Conservation (phyloP, 2,329 filamentous ascomycete species). For the Aspergillus felis region DNA sequence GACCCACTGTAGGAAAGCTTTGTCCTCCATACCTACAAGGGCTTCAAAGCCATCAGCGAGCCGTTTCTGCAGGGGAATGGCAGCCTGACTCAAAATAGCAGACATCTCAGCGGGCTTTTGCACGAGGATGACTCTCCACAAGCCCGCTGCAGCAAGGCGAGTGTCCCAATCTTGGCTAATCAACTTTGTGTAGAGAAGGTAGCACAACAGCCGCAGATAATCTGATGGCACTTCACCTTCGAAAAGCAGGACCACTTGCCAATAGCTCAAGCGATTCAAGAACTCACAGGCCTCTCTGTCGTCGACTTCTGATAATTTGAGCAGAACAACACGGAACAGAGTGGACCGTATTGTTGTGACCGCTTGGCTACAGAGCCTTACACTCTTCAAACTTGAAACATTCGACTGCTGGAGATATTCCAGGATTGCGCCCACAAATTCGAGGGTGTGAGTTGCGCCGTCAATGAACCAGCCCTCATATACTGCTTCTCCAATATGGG, state of each 20-base stretch:
- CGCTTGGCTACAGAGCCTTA: slow-evolving; percentile 85
- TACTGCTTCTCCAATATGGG: slow-evolving; percentile 81
- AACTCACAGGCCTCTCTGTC: slow-evolving; percentile 66
- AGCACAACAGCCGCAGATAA: slow-evolving; percentile 81
- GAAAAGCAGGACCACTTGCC: slow-evolving; percentile 86
- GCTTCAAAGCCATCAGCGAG: slow-evolving; percentile 75
- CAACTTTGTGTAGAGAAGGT: slow-evolving; percentile 85
- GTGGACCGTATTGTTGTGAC: slow-evolving; percentile 71
- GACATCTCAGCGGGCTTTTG: slow-evolving; percentile 85
- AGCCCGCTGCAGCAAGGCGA: slow-evolving; percentile 70
- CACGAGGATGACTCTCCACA: slow-evolving; percentile 89
- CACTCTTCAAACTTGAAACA: slow-evolving; percentile 73
- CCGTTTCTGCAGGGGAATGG: slow-evolving; percentile 65
- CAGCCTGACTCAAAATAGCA: slow-evolving; percentile 67
- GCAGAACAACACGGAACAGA: slow-evolving; percentile 73
- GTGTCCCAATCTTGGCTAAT: slow-evolving; percentile 66
- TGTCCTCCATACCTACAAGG: slow-evolving; percentile 82
- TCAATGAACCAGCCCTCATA: slow-evolving; percentile 97
- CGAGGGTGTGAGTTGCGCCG: slow-evolving; percentile 75
- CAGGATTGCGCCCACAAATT: slow-evolving; percentile 78
- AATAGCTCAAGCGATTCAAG: slow-evolving; percentile 84
- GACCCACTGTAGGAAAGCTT: slow-evolving; percentile 82
- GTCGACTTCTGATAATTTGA: slow-evolving; percentile 80
- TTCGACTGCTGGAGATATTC: slow-evolving; percentile 88
- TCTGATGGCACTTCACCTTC: slow-evolving; percentile 75